Evolutionary conservation across 805 yeast genomes (phyloP), one percentile per base, ranked within the genome.

Genomic region (Candida arabinofermentans): DNA sequence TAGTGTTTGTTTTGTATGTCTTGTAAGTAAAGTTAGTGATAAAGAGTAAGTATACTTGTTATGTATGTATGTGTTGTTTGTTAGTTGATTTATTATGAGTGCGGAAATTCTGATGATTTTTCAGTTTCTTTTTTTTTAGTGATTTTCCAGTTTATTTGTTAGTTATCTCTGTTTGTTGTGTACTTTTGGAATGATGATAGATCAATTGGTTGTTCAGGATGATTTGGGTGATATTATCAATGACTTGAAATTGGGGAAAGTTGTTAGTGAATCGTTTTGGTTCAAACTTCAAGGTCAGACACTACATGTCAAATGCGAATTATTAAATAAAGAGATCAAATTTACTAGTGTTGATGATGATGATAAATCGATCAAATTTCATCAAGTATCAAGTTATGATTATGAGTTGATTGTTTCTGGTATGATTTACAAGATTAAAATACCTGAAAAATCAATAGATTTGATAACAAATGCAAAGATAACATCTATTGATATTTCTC

Each of bases 191-290:
- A 19, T 13, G 14, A 38, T 31, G 40, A 36, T 44, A 3, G 48
- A 40, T 17, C 34, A 19, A 18, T 14, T 52, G 5, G 27, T 35
- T 10, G 18, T 55, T 3, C 61, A 54, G 36, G 38, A 40, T 2
- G 59, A 54, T 36, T 48, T 51, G 30, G 14, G 31, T 9, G 47
- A 43, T 21, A 49, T 52, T 1, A 14, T 52, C 3, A 35, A 35
- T 21, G 61, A 54, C n/a, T 34, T 45, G 3, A 22, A 19, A 5
- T 5, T 27, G 2, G 50, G 45, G 2, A 37, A 33, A 22, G 36
- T 51, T 8, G 44, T 38, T 3, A 24, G 27, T 13, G 53, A 45
- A 22, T 24, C 44, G 23, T 49, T 48, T 29, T 45, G 54, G 52
- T 24, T 51, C 27, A 37, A 44, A 17, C 23, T 51, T 21, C 41